Base-by-base conservation (phyloP, 140 eudicot species). In the Anethum foeniculum region DNA sequence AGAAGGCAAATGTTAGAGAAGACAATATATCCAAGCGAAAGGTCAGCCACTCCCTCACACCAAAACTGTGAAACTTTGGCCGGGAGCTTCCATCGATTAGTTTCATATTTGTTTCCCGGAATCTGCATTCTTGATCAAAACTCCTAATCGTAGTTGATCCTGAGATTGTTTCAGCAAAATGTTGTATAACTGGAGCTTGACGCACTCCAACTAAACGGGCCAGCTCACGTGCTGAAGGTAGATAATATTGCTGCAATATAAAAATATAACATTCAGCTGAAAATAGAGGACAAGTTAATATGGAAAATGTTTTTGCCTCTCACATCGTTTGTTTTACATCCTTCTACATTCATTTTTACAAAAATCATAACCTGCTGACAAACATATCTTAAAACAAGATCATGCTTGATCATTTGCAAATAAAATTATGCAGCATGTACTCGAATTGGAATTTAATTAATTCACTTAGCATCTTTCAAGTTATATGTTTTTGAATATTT, bases 111-210 rank as follows among this genome's bases (percentile, higher is more conserved):
- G 27, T 80, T 48, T 88, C 92, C 62, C 75, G 76, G 46, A 93
- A 93, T 81, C 95, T 85, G 8, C 69, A 25, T 77, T 88, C 87
- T 76, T 91, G 98, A 84, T 89, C 88, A 72, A 93, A 93, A 88
- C 97, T 83, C 81, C 97, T 87, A 58, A 93, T 91, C 28, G 97
- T 91, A 72, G 89, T 88, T 80, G 97, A 86, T 62, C 98, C 97
- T 13, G 95, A 85, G n/a, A 93, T 85, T 23, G 98, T 91, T 81
- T 93, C 98, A 32, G 98, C 86, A 85, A 93, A 93, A 83, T 89
- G 98, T 67, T 93, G 96, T 84, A 93, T 87, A 19, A 90, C 82
- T 54, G 97, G 98, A 47, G 98, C 95, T 83, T 90, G 86, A 84
- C 92, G 80, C 48, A 88, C 90, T 77, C 98, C 97, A 83, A 81